A percentile compares a stretch with the other conserved stretches of the same genome.
Evolutionary conservation across 306 rosid species (phyloP).

Genomic region (Glycyrrhiza uralensis): DNA sequence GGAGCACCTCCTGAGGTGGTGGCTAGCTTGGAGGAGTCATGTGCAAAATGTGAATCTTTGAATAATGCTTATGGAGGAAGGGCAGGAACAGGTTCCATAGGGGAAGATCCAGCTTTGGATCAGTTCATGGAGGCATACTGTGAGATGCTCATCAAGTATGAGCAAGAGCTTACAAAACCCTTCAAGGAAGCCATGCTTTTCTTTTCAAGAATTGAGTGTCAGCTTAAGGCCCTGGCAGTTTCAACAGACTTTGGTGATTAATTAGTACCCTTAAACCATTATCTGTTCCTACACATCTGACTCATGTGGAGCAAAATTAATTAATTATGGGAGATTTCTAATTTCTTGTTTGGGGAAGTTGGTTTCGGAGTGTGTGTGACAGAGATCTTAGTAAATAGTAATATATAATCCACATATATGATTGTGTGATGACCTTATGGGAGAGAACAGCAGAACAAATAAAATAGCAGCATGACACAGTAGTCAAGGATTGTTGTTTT

Average conservation of each 20-base stretch:
- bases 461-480: neutral
- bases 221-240: slow-evolving; percentile 72
- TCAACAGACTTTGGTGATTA: slow-evolving; percentile 61
- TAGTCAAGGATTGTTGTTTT: neutral
- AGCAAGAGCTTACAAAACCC: slow-evolving; percentile 90
- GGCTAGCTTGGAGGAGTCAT: slow-evolving; percentile 72
- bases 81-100: slow-evolving; percentile 31
- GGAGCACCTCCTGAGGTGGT: slow-evolving; percentile 97
- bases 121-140: slow-evolving; percentile 99
- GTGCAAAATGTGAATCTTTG: slow-evolving; percentile 38
- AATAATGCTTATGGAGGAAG: slow-evolving; percentile 33
- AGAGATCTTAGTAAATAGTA: neutral
- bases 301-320: neutral
- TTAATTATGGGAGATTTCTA: neutral
- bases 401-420: no score
- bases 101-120: slow-evolving; percentile 66
- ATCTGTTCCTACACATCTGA: slow-evolving; percentile 7
- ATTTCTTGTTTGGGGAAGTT: neutral
- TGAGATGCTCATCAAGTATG: slow-evolving; percentile 93
- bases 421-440: neutral
- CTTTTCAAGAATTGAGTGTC: slow-evolving; percentile 70
- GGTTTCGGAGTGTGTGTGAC: neutral
- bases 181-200: slow-evolving; percentile 95
- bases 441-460: neutral
- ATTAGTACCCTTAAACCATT: neutral